These are phyloP conservation scores for Exophiala sp. DNA, from an alignment of 2,329 filamentous ascomycete species.

Conservation along the genomic window DNA sequence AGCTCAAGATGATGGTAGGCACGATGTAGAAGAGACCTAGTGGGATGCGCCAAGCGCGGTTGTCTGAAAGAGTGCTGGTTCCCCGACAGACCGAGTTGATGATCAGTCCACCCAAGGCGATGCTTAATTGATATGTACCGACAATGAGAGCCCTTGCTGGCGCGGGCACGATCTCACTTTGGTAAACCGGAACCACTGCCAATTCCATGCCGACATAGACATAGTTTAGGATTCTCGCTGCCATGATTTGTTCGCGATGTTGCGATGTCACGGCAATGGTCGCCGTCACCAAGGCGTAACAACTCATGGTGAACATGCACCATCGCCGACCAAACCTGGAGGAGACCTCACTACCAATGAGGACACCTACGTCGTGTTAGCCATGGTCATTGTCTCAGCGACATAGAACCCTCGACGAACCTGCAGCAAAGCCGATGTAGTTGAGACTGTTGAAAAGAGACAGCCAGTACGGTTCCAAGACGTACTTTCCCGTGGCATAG, in stretches of 20 bases:
- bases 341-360: conserved; percentile 31
- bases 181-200: conserved; percentile 86
- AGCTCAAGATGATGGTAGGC: conserved; percentile 23
- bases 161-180: conserved; percentile 65
- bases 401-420: no score
- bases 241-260: conserved; percentile 32
- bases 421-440: conserved; percentile 35
- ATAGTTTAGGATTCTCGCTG: conserved; percentile 35
- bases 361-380: no score
- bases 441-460: conserved; percentile 37
- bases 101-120: conserved; percentile 63
- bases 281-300: conserved; percentile 34
- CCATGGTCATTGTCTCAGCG: no score
- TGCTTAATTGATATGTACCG: conserved; percentile 63
- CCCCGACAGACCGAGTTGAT: conserved; percentile 54
- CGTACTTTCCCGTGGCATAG: conserved; percentile 26
- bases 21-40: conserved; percentile 27
- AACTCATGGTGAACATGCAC: conserved; percentile 37
- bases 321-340: conserved; percentile 33
- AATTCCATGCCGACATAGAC: conserved; percentile 79
- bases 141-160: conserved; percentile 43
- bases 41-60: conserved; percentile 44
- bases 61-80: conserved; percentile 54
- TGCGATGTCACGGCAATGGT: conserved; percentile 34
- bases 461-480: conserved; percentile 33